These are phyloP conservation scores for Xylariales sp. DNA, from an alignment of 2,329 filamentous ascomycete genomes.

Conservation along the genomic window DNA sequence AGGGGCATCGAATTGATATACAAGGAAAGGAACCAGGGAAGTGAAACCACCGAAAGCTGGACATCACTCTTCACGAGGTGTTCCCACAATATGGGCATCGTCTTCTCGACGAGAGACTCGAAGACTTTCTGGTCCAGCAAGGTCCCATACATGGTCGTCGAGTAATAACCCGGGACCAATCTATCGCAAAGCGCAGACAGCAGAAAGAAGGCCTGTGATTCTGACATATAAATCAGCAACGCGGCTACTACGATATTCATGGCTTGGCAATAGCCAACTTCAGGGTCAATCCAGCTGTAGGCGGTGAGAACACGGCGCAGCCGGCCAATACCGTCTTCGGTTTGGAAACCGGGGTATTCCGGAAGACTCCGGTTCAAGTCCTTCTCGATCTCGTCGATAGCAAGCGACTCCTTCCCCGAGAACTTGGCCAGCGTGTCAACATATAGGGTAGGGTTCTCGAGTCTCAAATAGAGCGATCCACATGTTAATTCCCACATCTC, in stretches of 20 bases:
- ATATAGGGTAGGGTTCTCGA: constrained; percentile 82
- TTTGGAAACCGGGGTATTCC: constrained; percentile 96
- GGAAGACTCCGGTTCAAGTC: constrained; percentile 94
- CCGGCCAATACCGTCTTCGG: constrained; percentile 86
- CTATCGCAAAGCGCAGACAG: constrained; percentile 89
- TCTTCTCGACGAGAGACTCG: constrained; percentile 95
- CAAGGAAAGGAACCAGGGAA: constrained; percentile 95
- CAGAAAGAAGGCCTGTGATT: constrained; percentile 91
- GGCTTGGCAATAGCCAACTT: constrained; percentile 97
- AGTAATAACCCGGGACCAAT: constrained; percentile 93
- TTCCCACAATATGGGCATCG: constrained; percentile 97
- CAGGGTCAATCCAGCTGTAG: constrained; percentile 94
- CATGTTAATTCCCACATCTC: constrained; percentile 96
- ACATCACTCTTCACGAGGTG: constrained; percentile 96
- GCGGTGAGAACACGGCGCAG: constrained; percentile 88
- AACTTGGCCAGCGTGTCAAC: constrained; percentile 79
- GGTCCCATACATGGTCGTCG: constrained; percentile 98
- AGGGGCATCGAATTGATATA: constrained; percentile 99
- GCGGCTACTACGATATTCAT: constrained; percentile 99
- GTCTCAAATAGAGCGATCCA: constrained; percentile 80
- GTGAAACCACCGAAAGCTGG: constrained; percentile 91
- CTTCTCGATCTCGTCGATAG: constrained; percentile 98
- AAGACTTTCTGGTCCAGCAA: constrained; percentile 96
- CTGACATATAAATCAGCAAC: constrained; percentile 97
- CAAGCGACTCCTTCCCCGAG: constrained; percentile 80